Evolutionary conservation across 1,139 yeast species (phyloP).

Genomic region (Suhomyces yuchorum): DNA sequence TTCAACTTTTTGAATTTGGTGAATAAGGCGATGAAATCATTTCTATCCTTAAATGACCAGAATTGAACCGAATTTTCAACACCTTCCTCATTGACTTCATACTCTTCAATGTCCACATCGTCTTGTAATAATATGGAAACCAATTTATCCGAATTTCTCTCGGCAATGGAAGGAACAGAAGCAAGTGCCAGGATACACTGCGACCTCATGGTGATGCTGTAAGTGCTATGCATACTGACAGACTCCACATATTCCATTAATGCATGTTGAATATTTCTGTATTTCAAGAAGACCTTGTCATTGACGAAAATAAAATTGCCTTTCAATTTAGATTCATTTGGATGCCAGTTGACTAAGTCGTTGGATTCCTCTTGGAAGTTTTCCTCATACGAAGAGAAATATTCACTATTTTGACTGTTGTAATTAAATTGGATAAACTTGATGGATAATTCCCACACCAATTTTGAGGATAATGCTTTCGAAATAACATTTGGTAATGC

Average conservation of each 20-base stretch:
- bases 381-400: conserved; percentile 16
- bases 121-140: conserved; percentile 55
- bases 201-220: conserved; percentile 44
- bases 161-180: conserved; percentile 66
- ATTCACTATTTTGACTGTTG: conserved; percentile 19
- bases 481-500: conserved; percentile 51
- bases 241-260: conserved; percentile 38
- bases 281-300: conserved; percentile 24
- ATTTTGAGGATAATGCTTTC: conserved; percentile 35
- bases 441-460: conserved; percentile 60
- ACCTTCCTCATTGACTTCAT: conserved; percentile 19
- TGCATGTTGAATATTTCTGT: conserved; percentile 27
- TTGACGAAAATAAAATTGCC: conserved; percentile 29
- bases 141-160: conserved; percentile 55
- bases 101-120: conserved; percentile 28
- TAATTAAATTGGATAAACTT: conserved; percentile 43
- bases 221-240: conserved; percentile 34
- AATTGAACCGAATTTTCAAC: conserved; percentile 2
- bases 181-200: conserved; percentile 54
- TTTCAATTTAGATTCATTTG: conserved; percentile 33
- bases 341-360: conserved; percentile 31
- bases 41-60: conserved; percentile 68
- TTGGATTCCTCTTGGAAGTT: conserved; percentile 23
- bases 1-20: conserved; percentile 66
- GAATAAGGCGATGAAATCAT: conserved; percentile 61